Conservation (phyloP, 140 eudicot genomes). For the Erigeron philadelphicus region DNA sequence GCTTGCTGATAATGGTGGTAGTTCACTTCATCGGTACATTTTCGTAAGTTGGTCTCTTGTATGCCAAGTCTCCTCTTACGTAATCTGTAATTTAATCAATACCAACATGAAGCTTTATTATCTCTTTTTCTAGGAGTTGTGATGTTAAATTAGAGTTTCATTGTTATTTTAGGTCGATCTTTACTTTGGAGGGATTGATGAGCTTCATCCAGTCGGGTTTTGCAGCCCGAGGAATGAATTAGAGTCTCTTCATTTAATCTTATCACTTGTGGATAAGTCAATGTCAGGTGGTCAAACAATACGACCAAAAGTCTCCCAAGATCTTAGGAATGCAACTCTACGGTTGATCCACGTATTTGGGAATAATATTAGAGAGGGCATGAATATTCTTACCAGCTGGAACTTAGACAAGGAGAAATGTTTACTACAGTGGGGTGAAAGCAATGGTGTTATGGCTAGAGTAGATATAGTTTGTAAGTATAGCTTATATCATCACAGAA, state of each 20-base stretch:
- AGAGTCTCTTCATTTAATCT: constrained; percentile 57
- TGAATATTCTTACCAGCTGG: constrained; percentile 32
- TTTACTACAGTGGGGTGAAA: constrained; percentile 64
- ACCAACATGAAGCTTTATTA: not conserved
- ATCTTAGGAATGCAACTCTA: constrained; percentile 41
- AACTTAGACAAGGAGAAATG: constrained; percentile 46
- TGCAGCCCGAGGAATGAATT: constrained; percentile 64
- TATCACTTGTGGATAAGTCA: constrained; percentile 35
- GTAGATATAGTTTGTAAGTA: constrained; percentile 67
- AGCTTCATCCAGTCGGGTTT: constrained; percentile 26
- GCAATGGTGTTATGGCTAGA: constrained; percentile 50
- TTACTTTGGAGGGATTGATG: constrained; percentile 43
- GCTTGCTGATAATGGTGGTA: too few relatives aligned
- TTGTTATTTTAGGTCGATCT: constrained; percentile 44
- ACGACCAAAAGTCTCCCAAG: constrained; percentile 26
- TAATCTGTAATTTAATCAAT: too few relatives aligned
- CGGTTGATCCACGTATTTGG: constrained; percentile 47
- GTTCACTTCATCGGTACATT: not conserved
- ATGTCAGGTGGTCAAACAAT: constrained; percentile 20
- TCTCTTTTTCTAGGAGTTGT: not conserved
- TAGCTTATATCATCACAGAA: not conserved
- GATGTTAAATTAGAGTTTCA: not conserved
- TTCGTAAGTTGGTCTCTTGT: not conserved
- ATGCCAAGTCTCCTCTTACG: too few relatives aligned
- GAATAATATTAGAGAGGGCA: constrained; percentile 29